Evolutionary conservation across 176 grass and related monocot genomes (phyloP).

Genomic region (Aegilops umbellulata): DNA sequence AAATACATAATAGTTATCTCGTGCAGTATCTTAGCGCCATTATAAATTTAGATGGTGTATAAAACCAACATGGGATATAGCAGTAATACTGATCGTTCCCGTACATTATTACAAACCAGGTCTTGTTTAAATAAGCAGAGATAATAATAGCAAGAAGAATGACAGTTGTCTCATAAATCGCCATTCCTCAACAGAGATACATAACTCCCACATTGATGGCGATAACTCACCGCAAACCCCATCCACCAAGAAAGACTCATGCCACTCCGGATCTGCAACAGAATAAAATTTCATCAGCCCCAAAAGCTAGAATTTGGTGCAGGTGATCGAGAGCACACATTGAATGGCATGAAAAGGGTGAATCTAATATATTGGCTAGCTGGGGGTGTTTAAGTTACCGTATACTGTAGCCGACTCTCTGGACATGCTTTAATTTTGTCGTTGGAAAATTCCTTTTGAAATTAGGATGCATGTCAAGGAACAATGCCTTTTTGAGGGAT

Average conservation of each 20-base stretch:
- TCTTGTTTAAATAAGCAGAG: neutral
- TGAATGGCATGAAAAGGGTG: no score
- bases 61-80: no score
- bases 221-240: neutral
- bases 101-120: neutral
- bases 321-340: no score
- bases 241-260: neutral
- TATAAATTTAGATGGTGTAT: no score
- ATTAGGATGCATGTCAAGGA: neutral
- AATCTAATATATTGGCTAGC: no score
- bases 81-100: no score
- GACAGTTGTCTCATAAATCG: neutral
- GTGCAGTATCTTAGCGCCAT: no score
- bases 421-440: no score
- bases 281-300: no score
- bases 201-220: neutral
- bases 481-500: neutral
- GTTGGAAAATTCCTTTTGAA: neutral
- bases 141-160: neutral
- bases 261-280: no score
- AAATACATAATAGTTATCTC: neutral
- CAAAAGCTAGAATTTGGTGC: neutral
- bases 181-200: neutral
- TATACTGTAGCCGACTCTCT: no score
- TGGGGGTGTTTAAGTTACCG: no score